Percentiles rank a stretch among this genome's conserved stretches.
Evolutionary conservation across 163 green algal species (phyloP).

Genomic region (Scenedesmus sp.): DNA sequence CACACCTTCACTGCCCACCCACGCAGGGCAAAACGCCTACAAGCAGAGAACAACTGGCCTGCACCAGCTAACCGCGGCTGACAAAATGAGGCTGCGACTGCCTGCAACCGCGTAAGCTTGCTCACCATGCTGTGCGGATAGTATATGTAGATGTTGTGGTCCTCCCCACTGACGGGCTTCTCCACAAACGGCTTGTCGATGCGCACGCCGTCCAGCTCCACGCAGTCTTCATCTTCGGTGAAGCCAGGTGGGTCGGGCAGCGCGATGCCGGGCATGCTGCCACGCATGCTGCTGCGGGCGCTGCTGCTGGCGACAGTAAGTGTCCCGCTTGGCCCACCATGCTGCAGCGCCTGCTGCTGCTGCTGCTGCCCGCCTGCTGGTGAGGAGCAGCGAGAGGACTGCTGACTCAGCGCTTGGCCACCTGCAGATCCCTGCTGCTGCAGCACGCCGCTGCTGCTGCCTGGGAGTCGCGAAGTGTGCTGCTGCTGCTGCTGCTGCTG

Average conservation of each 20-base stretch:
- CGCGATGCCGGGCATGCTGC: neutral
- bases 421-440: constrained; percentile 4
- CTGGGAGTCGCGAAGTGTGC: neutral
- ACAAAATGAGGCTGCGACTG: neutral
- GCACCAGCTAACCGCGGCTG: neutral
- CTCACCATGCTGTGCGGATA: constrained; percentile 94
- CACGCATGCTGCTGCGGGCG: neutral
- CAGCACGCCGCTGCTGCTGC: neutral
- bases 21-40: no score
- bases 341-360: neutral
- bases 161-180: constrained; percentile 90
- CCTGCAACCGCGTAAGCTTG: neutral
- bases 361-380: constrained; percentile 5
- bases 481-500: neutral
- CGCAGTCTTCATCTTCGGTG: constrained; percentile 93
- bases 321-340: neutral
- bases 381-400: neutral
- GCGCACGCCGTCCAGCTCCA: constrained; percentile 83
- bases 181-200: constrained; percentile 99
- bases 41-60: neutral
- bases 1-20: no score
- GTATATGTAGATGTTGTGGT: constrained; percentile 99
- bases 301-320: neutral
- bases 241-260: constrained; percentile 83
- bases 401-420: neutral